Evolutionary conservation across 768 basidiomycete genomes (phyloP).

Genomic region (Auricularia sp.): DNA sequence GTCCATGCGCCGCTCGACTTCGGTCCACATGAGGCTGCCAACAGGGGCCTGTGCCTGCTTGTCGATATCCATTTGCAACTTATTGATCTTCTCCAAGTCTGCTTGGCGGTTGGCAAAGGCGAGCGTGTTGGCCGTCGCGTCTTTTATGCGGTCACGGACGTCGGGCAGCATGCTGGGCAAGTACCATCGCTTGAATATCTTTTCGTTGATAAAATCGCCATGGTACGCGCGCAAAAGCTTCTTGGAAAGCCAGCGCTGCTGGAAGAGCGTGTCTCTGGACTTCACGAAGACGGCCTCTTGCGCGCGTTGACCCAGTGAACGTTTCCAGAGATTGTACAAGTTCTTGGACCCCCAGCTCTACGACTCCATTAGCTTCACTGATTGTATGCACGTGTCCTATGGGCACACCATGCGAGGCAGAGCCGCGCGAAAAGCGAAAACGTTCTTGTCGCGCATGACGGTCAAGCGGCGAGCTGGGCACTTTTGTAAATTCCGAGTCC

Average conservation of each 20-base stretch:
- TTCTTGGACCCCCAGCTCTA: constrained; percentile 88
- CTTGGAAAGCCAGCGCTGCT: constrained; percentile 87
- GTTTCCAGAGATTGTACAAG: constrained; percentile 80
- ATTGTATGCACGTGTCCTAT: neutral
- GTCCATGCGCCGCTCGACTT: constrained; percentile 92
- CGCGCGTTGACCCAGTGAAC: constrained; percentile 44
- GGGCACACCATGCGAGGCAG: constrained; percentile 68
- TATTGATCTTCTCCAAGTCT: constrained; percentile 34
- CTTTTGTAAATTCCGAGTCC: too few species aligned
- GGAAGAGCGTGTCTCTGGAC: constrained; percentile 60
- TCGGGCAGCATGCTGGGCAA: constrained; percentile 80
- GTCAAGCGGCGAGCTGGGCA: too few species aligned
- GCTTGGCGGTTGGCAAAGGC: constrained; percentile 18
- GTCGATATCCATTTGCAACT: constrained; percentile 42
- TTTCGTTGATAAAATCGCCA: constrained; percentile 87
- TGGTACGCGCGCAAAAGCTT: constrained; percentile 86
- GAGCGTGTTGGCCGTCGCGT: neutral
- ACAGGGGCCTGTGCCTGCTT: constrained; percentile 73
- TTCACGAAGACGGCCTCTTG: constrained; percentile 50
- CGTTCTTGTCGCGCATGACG: constrained; percentile 38
- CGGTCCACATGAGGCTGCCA: constrained; percentile 88
- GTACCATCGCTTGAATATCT: constrained; percentile 91
- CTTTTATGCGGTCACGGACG: constrained; percentile 60
- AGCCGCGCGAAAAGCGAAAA: constrained; percentile 39
- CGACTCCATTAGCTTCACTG: neutral